These are phyloP conservation scores for Verbascum thapsus DNA, from an alignment of 257 asterid genomes.

Conservation along the genomic window DNA sequence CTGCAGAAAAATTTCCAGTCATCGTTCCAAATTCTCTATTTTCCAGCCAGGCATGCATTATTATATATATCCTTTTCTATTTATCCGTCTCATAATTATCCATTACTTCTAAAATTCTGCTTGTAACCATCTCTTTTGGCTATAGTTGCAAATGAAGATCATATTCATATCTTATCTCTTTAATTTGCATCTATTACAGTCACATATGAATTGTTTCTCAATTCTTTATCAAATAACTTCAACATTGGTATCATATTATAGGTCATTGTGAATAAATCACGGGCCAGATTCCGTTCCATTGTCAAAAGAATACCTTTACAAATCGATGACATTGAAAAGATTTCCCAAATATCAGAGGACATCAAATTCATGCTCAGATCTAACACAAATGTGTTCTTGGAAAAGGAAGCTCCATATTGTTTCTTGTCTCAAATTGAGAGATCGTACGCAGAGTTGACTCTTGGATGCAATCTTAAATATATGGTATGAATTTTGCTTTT, in stretches of 20 bases:
- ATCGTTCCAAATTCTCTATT: conserved; percentile 89
- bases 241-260: conserved; percentile 32
- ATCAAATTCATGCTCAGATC: conserved; percentile 75
- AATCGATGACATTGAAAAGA: conserved; percentile 64
- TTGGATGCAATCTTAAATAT: conserved; percentile 82
- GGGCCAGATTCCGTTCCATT: conserved; percentile 74
- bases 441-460: conserved; percentile 71
- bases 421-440: conserved; percentile 68
- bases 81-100: neutral
- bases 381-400: conserved; percentile 73
- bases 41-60: conserved; percentile 73
- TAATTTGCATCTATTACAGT: neutral
- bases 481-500: conserved; percentile 44
- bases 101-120: neutral
- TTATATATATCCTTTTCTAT: neutral
- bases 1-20: conserved; percentile 87
- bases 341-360: conserved; percentile 70
- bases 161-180: neutral
- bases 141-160: neutral
- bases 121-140: conserved; percentile 4
- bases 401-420: conserved; percentile 84
- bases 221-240: conserved; percentile 10
- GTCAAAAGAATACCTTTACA: conserved; percentile 58
- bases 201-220: conserved; percentile 9
- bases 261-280: conserved; percentile 91